A percentile compares a stretch with the other conserved stretches of the same genome.
Evolutionary conservation across 176 grass and related monocot species (phyloP).

Genomic region (Bolboschoenus planiculmis): DNA sequence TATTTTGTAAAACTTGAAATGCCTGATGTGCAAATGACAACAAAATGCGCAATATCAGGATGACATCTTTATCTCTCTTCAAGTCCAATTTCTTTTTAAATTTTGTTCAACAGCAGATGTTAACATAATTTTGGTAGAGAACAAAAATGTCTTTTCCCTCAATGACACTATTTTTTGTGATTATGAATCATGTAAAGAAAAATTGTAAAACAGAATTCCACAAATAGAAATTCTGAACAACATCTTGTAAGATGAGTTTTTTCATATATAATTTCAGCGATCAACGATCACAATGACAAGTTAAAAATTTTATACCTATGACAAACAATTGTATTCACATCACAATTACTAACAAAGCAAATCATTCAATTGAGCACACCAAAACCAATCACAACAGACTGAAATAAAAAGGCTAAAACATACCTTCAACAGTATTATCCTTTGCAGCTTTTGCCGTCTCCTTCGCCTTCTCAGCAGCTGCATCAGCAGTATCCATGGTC

Average conservation of each 20-base stretch:
- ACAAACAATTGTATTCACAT: background rate
- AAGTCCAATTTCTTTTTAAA: background rate
- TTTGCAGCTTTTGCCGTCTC: conserved; percentile 38
- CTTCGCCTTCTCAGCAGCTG: conserved; percentile 43
- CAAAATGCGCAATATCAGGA: background rate
- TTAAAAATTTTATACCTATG: background rate
- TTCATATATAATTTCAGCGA: no score
- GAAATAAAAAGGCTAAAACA: background rate
- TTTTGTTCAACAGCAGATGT: background rate
- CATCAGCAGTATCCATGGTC: conserved; percentile 39
- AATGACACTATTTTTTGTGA: background rate
- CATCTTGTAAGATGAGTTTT: no score
- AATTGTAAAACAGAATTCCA: no score
- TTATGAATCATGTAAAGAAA: background rate
- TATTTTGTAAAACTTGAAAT: background rate
- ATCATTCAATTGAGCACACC: background rate
- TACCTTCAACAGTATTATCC: conserved; percentile 50
- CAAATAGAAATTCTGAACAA: no score
- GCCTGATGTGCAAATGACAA: background rate
- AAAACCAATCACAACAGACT: background rate
- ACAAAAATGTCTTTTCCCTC: background rate
- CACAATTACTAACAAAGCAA: no score
- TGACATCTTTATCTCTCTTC: background rate
- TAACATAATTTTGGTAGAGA: background rate
- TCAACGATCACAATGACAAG: background rate